Conservation (phyloP, 805 yeast species). For the Komagataella pastoris region DNA sequence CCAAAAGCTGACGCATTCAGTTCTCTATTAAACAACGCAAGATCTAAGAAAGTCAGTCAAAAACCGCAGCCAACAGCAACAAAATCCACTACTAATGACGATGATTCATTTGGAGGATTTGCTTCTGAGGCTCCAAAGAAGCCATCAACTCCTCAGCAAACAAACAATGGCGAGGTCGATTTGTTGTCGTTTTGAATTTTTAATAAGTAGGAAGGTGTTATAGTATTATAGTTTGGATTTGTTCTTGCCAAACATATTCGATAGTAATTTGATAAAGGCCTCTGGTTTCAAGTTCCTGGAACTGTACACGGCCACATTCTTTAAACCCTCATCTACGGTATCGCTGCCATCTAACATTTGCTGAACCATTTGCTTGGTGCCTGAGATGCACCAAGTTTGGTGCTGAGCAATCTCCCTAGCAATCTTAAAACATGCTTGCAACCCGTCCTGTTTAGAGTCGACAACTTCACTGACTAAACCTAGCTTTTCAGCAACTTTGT, state of each 20-base stretch:
- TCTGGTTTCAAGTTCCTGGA: not conserved
- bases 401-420: slow-evolving; percentile 33
- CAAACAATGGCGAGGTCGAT: slow-evolving; percentile 27
- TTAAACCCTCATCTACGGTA: not conserved
- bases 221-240: not conserved
- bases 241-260: not conserved
- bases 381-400: slow-evolving; percentile 48
- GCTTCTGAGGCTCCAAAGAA: slow-evolving; percentile 8
- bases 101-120: slow-evolving; percentile 21
- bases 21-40: slow-evolving; percentile 54
- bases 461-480: slow-evolving; percentile 40
- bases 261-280: not conserved
- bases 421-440: slow-evolving; percentile 31
- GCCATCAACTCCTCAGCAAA: slow-evolving; percentile 2
- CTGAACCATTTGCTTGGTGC: slow-evolving; percentile 29
- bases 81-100: slow-evolving; percentile 3
- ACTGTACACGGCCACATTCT: not conserved
- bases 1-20: slow-evolving; percentile 54
- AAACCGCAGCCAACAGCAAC: slow-evolving; percentile 2
- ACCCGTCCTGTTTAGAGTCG: slow-evolving; percentile 32
- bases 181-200: slow-evolving; percentile 28
- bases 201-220: not conserved
- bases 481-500: slow-evolving; percentile 37
- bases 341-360: not conserved
- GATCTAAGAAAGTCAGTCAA: slow-evolving; percentile 20